Evolutionary conservation across 495 filamentous ascomycete species (phyloP).

Genomic region (Xylaria flabelliformis): DNA sequence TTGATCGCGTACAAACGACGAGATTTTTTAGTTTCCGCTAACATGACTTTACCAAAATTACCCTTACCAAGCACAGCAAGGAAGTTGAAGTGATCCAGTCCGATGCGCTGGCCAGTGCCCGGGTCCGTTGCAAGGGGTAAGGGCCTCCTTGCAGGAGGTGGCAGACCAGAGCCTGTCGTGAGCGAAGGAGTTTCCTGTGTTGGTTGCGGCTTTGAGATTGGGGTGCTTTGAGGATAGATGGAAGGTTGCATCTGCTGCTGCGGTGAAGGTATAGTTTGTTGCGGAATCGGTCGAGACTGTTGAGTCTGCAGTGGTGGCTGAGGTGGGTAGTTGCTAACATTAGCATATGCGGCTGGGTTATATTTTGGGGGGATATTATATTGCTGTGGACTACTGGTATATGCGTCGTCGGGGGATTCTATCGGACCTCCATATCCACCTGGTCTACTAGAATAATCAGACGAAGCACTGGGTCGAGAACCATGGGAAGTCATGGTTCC

Average conservation of each 20-base stretch:
- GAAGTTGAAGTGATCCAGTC: constrained; percentile 99
- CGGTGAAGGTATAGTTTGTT: constrained; percentile 48
- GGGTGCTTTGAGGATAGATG: constrained; percentile 34
- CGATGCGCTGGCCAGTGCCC: constrained; percentile 79
- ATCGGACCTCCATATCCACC: constrained; percentile 48
- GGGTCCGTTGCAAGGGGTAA: constrained; percentile 64
- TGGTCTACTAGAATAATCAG: constrained; percentile 46
- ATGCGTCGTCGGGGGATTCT: constrained; percentile 51
- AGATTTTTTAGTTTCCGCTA: constrained; percentile 92
- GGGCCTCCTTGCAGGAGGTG: constrained; percentile 55
- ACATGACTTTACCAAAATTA: constrained; percentile 99
- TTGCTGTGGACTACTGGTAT: constrained; percentile 49
- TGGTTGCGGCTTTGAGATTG: constrained; percentile 48
- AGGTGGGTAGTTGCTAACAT: constrained; percentile 58
- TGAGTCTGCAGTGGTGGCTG: constrained; percentile 48
- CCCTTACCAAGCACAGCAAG: constrained; percentile 97
- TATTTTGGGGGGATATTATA: constrained; percentile 63
- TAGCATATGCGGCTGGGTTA: constrained; percentile 74
- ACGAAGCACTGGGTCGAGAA: constrained; percentile 36
- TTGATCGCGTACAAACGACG: constrained; percentile 98
- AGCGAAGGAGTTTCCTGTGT: constrained; percentile 44
- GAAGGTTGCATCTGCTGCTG: constrained; percentile 38
- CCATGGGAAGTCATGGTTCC: constrained; percentile 42
- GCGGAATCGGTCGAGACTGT: constrained; percentile 39
- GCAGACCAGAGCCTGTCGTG: constrained; percentile 42